Evolutionary conservation across 164 flowering plant species (phyloP).

Genomic region (Vitis amurensis): DNA sequence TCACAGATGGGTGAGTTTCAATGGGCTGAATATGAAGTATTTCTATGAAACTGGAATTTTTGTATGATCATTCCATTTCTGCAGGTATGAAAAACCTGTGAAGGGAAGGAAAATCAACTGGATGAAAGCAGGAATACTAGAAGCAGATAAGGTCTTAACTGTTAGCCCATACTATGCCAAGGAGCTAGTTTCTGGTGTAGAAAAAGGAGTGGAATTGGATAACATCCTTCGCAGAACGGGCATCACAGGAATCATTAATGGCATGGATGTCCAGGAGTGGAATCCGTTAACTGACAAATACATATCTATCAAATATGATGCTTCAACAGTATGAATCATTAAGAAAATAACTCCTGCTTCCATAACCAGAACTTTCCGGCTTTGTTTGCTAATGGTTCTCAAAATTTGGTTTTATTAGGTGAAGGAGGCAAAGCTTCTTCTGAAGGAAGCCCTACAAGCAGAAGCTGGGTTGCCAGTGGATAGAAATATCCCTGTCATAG

Average conservation of each 20-base stretch:
- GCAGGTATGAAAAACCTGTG: conserved; percentile 76
- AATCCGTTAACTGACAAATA: conserved; percentile 75
- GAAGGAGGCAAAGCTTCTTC: conserved; percentile 63
- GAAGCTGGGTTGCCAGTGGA: conserved; percentile 86
- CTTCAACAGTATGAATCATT: conserved; percentile 62
- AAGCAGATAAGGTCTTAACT: conserved; percentile 62
- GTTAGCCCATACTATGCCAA: conserved; percentile 91
- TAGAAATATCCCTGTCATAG: conserved; percentile 67
- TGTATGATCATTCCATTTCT: not conserved
- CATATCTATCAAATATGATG: conserved; percentile 55
- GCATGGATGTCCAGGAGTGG: conserved; percentile 98
- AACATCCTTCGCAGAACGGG: conserved; percentile 40
- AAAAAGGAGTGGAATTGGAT: conserved; percentile 80
- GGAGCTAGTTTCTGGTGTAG: conserved; percentile 67
- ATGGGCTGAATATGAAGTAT: no score
- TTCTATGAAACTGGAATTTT: not conserved
- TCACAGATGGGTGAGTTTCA: conserved; percentile 74
- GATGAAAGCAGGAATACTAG: conserved; percentile 94
- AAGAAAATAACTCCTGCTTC: not conserved
- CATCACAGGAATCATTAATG: conserved; percentile 74
- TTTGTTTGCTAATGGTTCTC: not conserved
- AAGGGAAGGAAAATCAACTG: conserved; percentile 96
- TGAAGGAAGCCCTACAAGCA: conserved; percentile 91
- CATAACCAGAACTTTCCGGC: not conserved
- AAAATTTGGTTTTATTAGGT: conserved; percentile 44